Base-by-base conservation (phyloP, 2,329 filamentous ascomycete genomes). In the Alternaria postmessia region DNA sequence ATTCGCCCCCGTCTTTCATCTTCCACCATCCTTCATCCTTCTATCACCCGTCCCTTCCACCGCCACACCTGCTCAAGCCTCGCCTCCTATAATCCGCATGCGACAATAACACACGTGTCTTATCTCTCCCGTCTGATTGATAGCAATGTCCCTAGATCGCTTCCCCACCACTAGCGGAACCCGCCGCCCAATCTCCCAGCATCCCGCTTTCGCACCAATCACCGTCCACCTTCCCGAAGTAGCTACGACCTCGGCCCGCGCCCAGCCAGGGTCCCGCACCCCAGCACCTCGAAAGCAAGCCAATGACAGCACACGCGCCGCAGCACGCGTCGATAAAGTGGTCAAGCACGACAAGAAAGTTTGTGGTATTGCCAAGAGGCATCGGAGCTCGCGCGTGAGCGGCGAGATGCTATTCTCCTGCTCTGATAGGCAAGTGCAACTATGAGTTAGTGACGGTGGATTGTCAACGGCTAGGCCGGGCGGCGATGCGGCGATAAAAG, bases 191-290 rank as follows among this genome's bases (percentile, higher is more conserved):
- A 54, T 57, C 57, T 61, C 41, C 49, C 48, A 28, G 7, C 20
- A 8, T 16, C 18, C n/a, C 20, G 43, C 39, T 6, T 38, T 32
- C 36, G 51, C 11, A 38, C 61, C 61, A 57, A 63, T 52, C 48
- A 38, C 9, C n/a, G 7, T 26, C 30, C 55, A 64, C 62, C 62
- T 64, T 59, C 62, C 59, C 48, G 36, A 62, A 59, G 47, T 9
- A 43, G 59, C n/a, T 34, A 62, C 41, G 22, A 32, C 46, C 51
- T 51, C 55, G 59, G 55, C 44, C 49, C 59, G 46, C 39, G 18
- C 7, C 46, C 22, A 9, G 46, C 14, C 52, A 46, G 41, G 41
- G 46, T 43, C 22, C 34, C 34, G 49, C 36, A 26, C 39, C 20
- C 39, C 34, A 24, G 36, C 16, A 16, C 34, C 1, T 5, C 18